Base-by-base conservation (phyloP, 2,329 filamentous ascomycete species). In the Uncinocarpus reesii region DNA sequence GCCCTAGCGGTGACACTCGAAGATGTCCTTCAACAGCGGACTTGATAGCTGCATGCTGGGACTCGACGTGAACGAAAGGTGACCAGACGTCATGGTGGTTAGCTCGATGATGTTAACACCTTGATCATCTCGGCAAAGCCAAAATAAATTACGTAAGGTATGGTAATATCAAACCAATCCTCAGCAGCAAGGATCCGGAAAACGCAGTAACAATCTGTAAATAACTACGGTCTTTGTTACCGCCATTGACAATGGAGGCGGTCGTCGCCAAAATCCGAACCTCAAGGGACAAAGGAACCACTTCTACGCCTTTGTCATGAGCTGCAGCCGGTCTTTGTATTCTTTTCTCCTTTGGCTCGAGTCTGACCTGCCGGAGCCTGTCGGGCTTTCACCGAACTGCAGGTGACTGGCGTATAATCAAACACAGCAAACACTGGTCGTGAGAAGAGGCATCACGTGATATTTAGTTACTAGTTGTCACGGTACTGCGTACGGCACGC, bases 31-130 rank as follows among this genome's bases (percentile, higher is more conserved):
- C 40, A 23, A 7, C 28, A 42, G 18, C 28, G 18, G 29, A 21
- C 18, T 15, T 34, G 41, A 23, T 34, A 15, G 28, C 20, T 43
- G 41, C 29, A 43, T 34, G 32, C 34, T 43, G 16, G n/a, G 29
- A 23, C 18, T 43, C 16, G 8, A 31, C 10, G 15, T 18, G 23
- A 29, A 16, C n/a, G n/a, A 18, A 32, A 16, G 40, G 8, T 42
- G 31, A 20, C 11, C 18, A 42, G 29, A 43, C 41, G 41, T 43
- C 41, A 43, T 43, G 41, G 16, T 18, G 28, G 18, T 6, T 8
- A 29, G 24, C 26, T 6, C n/a, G n/a, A n/a, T n/a, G 40, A 42
- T 42, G 40, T 31, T 42, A 42, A 31, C 40, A 42, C 40, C 31
- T 42, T 16, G n/a, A n/a, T n/a, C 32, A 20, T 29, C 26, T 32